Evolutionary conservation across 2,329 filamentous ascomycete species (phyloP), one percentile per base, ranked within the genome.

Genomic region (Claviceps monticola): DNA sequence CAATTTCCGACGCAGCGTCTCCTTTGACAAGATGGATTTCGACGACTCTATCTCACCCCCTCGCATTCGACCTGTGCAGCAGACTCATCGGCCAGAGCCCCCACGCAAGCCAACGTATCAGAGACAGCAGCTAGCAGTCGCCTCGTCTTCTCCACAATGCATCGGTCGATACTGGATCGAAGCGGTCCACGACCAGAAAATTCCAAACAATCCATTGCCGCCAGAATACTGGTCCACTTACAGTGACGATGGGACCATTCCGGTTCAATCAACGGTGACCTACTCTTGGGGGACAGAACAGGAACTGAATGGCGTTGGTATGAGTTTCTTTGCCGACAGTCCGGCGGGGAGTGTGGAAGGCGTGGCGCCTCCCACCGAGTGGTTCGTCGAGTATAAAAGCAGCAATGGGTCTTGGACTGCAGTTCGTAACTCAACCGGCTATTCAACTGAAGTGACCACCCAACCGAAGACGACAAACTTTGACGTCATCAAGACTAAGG

Each of bases 151-250:
- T 13, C 47, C 47, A 9, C 19, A 1, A 7, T 48, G 47, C 8
- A 23, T 26, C 13, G 37, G 26, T 29, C 37, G 21, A 11, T 48
- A 48, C 47, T 48, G 47, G 47, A 26, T 48, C n/a, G 47, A 48
- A 26, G 47, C 47, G 16, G 29, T 48, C 7, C 47, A 48, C 47
- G 47, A 48, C 47, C 36, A 26, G 9, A 29, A 41, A 13, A 29
- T 48, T 7, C 37, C 47, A 5, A 13, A 13, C 4, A 41, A 26
- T 4, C 37, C 47, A 17, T 14, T 48, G 36, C 47, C 47, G 37
- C 47, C 47, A 14, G 13, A 48, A n/a, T 48, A 41, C 41, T 48
- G 47, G 47, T 48, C 36, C 19, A 48, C 36, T 6, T 48, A 48
- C 16, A 13, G 5, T 11, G 47, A 39, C 16, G 21, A 41, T 2